Evolutionary conservation across 345 rosid species (phyloP).

Genomic region (Eucalyptus fibrosa): DNA sequence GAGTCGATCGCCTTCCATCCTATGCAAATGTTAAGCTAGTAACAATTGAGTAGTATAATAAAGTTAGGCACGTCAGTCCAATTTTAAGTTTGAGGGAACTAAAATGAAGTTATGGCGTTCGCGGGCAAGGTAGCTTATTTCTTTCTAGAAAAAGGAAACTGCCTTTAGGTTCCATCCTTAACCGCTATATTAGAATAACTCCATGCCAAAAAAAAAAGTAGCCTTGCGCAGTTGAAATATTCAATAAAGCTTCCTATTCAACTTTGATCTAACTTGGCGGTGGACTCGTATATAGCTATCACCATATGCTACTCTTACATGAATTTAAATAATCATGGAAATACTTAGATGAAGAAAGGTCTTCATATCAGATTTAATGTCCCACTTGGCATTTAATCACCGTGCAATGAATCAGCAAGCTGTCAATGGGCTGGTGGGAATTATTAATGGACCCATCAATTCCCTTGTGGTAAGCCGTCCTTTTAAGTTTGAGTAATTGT

Average conservation of each 20-base stretch:
- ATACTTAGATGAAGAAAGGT: not conserved
- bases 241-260: not conserved
- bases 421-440: not conserved
- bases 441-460: not conserved
- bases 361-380: not conserved
- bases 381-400: not conserved
- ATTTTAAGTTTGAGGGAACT: not conserved
- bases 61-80: not conserved
- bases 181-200: not conserved
- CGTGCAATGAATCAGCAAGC: not conserved
- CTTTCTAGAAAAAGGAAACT: not conserved
- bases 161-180: not conserved
- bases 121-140: not conserved
- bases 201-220: not conserved
- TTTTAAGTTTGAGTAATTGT: not conserved
- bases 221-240: not conserved
- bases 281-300: not conserved
- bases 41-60: not conserved
- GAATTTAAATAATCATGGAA: not conserved
- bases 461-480: not conserved
- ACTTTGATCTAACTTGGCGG: not conserved
- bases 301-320: not conserved
- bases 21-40: not conserved
- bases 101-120: not conserved
- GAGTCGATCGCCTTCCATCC: not conserved